phyloP scores from a whole-genome alignment of 768 basidiomycete genomes.

The Rhodocollybia butyracea region DNA sequence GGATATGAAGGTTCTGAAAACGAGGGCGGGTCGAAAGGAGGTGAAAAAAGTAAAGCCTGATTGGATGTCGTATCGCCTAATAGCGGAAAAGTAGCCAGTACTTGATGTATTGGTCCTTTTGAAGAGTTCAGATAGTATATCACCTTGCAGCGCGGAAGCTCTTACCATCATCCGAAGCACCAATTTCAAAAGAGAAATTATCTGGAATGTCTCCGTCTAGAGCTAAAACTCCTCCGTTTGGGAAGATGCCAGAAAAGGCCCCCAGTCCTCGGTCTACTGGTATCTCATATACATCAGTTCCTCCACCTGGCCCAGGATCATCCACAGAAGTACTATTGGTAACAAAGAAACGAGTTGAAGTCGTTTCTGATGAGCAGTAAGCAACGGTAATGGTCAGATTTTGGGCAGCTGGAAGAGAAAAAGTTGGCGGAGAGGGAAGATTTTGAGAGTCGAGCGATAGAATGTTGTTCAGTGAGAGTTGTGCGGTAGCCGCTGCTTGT shows the following conservation, averaged over 20 bases:
- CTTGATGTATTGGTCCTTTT: constrained; percentile 44
- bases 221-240: constrained; percentile 48
- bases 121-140: not conserved
- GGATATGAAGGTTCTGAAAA: constrained; percentile 51
- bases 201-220: constrained; percentile 33
- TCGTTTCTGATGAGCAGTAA: constrained; percentile 34
- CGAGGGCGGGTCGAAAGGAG: constrained; percentile 37
- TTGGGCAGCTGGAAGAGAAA: constrained; percentile 36
- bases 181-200: constrained; percentile 53
- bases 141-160: not conserved
- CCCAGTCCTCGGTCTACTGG: constrained; percentile 45
- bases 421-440: constrained; percentile 31
- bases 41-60: constrained; percentile 71
- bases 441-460: constrained; percentile 26
- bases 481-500: not conserved
- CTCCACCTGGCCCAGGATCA: constrained; percentile 35
- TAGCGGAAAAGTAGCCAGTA: constrained; percentile 42
- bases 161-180: constrained; percentile 45
- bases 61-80: constrained; percentile 75
- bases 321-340: constrained; percentile 42
- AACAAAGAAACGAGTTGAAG: constrained; percentile 54
- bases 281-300: constrained; percentile 46
- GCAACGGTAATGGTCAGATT: constrained; percentile 47
- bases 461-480: constrained; percentile 35
- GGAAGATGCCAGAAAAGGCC: constrained; percentile 44